Evolutionary conservation across 2,329 filamentous ascomycete genomes (phyloP).

Genomic region (Colletotrichum sp.): DNA sequence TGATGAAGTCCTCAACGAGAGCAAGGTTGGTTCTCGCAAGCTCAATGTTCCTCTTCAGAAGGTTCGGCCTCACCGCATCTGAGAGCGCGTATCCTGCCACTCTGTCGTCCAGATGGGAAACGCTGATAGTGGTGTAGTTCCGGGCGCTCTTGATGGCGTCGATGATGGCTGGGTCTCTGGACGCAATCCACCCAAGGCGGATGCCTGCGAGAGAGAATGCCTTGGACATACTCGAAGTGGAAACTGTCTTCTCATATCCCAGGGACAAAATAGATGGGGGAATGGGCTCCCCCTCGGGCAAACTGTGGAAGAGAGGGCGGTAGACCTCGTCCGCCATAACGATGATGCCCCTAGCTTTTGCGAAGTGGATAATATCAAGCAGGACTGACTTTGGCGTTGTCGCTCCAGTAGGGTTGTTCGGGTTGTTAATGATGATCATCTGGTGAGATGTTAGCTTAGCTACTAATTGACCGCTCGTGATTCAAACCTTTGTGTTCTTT

Average conservation of each 20-base stretch:
- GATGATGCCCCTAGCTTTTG: slow-evolving; percentile 65
- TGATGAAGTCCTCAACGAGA: slow-evolving; percentile 69
- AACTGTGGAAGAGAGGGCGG: slow-evolving; percentile 78
- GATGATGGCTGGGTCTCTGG: slow-evolving; percentile 64
- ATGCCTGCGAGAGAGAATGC: slow-evolving; percentile 84
- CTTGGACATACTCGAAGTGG: slow-evolving; percentile 86
- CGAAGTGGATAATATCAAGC: slow-evolving; percentile 66
- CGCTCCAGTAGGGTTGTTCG: slow-evolving; percentile 82
- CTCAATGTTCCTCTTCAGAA: slow-evolving; percentile 64
- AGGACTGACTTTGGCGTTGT: slow-evolving; percentile 68
- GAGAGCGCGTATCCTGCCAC: slow-evolving; percentile 78
- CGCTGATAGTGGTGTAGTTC: slow-evolving; percentile 86
- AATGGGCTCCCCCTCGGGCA: slow-evolving; percentile 47
- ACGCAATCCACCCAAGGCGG: slow-evolving; percentile 82
- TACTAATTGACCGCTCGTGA: background rate
- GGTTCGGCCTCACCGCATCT: slow-evolving; percentile 38
- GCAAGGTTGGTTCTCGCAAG: slow-evolving; percentile 72
- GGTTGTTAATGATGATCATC: slow-evolving; percentile 69
- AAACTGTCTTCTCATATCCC: slow-evolving; percentile 74
- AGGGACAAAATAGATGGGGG: slow-evolving; percentile 74
- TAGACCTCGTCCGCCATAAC: slow-evolving; percentile 84
- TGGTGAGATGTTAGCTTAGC: slow-evolving; percentile 22
- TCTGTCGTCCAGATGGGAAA: slow-evolving; percentile 80
- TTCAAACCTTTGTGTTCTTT: slow-evolving; percentile 66
- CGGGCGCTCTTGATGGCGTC: slow-evolving; percentile 67